Base-by-base conservation (phyloP, 225 moss, liverwort and hornwort genomes). In the Rhytidiadelphus loreus region DNA sequence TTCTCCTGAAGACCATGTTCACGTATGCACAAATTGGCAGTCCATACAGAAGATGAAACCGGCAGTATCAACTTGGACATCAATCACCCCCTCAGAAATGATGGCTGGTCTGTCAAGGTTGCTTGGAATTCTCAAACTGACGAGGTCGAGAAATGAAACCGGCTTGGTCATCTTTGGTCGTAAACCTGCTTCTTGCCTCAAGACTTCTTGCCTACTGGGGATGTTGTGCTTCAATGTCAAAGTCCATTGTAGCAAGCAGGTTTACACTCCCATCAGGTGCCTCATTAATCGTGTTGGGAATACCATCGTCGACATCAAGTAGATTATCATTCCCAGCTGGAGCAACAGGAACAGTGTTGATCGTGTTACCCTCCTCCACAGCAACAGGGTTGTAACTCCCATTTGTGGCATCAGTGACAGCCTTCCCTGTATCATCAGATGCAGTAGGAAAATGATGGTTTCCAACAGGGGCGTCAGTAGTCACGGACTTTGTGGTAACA, bases 91-190 rank as follows among this genome's bases (percentile, higher is more conserved):
- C 20, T 94, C 60, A 92, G 92, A 70, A 94, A 69, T 92, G 60
- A 95, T 92, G 89, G 95, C 96, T 81, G 91, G 85, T 77, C 94
- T 91, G 85, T 94, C 94, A 66, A 96, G 93, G 81, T 93, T 95
- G 87, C 86, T 85, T 68, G 94, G 93, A 86, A 92, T 91, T 57
- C 90, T 87, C 85, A 90, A 73, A 86, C 96, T 94, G 57, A 66
- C 41, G 74, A 85, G 74, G 66, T 35, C 81, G 19, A 83, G 37
- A 86, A 82, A 88, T 25, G 25, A 70, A 32, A 84, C 55, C 85
- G 48, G 82, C 61, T 69, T 60, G 39, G 89, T 96, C 92, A 25
- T 92, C 95, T 88, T n/a, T 95, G 93, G 81, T 96, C 82, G 58
- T 17, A 88, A 95, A 53, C 32, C 93, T 90, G 80, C 90, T 96